phyloP scores from a whole-genome alignment of 1,139 yeast species.

The Lodderomyces parapsilosis region DNA sequence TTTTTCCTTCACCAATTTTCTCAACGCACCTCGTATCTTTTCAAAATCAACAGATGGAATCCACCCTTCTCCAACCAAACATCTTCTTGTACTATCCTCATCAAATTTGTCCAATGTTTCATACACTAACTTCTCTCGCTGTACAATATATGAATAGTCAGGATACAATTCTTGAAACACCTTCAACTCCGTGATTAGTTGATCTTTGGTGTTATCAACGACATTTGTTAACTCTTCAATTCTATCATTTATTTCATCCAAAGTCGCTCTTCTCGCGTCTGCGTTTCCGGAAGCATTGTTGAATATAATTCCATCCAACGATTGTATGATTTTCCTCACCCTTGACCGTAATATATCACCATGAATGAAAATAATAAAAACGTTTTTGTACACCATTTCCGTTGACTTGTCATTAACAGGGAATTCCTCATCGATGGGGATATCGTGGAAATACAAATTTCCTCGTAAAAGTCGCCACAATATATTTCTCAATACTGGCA shows the following conservation, averaged over 20 bases:
- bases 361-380: slow-evolving; percentile 84
- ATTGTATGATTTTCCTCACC: slow-evolving; percentile 74
- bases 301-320: slow-evolving; percentile 78
- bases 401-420: slow-evolving; percentile 39
- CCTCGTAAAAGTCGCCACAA: slow-evolving; percentile 59
- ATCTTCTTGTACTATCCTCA: slow-evolving; percentile 80
- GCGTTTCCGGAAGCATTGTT: slow-evolving; percentile 59
- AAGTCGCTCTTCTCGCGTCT: slow-evolving; percentile 49
- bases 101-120: slow-evolving; percentile 77
- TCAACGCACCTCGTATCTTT: slow-evolving; percentile 25
- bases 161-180: slow-evolving; percentile 57
- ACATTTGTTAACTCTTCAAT: slow-evolving; percentile 52
- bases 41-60: slow-evolving; percentile 50
- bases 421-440: slow-evolving; percentile 41
- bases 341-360: slow-evolving; percentile 70
- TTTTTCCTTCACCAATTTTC: slow-evolving; percentile 25
- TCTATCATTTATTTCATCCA: slow-evolving; percentile 59
- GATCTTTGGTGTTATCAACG: slow-evolving; percentile 65
- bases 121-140: slow-evolving; percentile 73
- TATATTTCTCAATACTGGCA: slow-evolving; percentile 48
- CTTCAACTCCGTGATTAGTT: slow-evolving; percentile 71
- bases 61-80: slow-evolving; percentile 98
- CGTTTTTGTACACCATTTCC: slow-evolving; percentile 58
- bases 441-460: slow-evolving; percentile 49
- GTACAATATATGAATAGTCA: slow-evolving; percentile 42